Percentiles rank a stretch among this genome's conserved stretches.
phyloP scores from a whole-genome alignment of 441 rosid species.

The Pelargonium hybrid region DNA sequence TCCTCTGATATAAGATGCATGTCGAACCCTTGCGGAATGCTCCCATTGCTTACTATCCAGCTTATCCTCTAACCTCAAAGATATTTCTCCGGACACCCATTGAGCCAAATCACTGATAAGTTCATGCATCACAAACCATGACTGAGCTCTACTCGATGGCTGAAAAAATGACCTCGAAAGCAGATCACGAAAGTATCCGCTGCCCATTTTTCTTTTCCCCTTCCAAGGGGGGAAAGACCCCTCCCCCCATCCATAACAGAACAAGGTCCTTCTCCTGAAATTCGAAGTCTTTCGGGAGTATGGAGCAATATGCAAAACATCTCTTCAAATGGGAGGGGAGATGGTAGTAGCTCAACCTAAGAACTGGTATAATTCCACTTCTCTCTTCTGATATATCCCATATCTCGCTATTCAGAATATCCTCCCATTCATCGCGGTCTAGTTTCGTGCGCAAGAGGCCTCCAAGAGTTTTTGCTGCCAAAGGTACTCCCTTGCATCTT shows the following conservation, averaged over 20 bases:
- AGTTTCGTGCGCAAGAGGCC: slow-evolving; percentile 19
- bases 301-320: slow-evolving; percentile 28
- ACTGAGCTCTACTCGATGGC: background rate
- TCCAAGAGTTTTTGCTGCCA: slow-evolving; percentile 25
- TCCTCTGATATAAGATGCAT: slow-evolving; percentile 20
- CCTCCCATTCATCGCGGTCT: slow-evolving; percentile 26
- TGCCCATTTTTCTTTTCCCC: slow-evolving; percentile 13
- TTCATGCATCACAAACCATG: slow-evolving; percentile 22
- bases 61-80: slow-evolving; percentile 15
- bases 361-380: slow-evolving; percentile 21
- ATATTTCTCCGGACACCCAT: slow-evolving; percentile 25
- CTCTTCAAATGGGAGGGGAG: slow-evolving; percentile 27
- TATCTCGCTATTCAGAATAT: slow-evolving; percentile 22
- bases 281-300: slow-evolving; percentile 21
- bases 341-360: slow-evolving; percentile 27
- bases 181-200: slow-evolving; percentile 19
- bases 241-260: slow-evolving; percentile 27
- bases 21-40: slow-evolving; percentile 18
- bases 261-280: slow-evolving; percentile 18
- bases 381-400: slow-evolving; percentile 20
- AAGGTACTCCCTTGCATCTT: slow-evolving; percentile 28
- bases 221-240: slow-evolving; percentile 11
- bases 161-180: slow-evolving; percentile 22
- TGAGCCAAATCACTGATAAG: slow-evolving; percentile 24
- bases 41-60: background rate